Evolutionary conservation across 805 yeast genomes (phyloP).

Genomic region (Saturnispora diversa): DNA sequence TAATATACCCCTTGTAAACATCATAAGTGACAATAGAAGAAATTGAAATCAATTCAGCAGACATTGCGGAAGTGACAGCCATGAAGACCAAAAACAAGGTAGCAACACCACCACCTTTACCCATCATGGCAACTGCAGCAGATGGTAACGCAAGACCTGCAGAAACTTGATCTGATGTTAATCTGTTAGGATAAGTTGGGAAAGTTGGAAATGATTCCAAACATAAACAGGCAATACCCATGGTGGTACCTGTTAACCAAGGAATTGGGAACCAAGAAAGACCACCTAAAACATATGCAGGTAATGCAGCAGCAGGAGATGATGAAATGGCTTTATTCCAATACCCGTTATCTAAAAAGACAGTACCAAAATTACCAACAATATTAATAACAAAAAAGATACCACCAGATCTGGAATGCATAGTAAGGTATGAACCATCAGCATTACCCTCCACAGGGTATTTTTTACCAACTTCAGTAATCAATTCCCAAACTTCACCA

Average conservation of each 20-base stretch:
- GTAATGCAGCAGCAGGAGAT: constrained; percentile 73
- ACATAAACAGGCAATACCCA: constrained; percentile 80
- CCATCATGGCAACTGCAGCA: constrained; percentile 78
- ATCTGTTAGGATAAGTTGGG: constrained; percentile 69
- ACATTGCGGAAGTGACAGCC: constrained; percentile 91
- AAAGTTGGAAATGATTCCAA: constrained; percentile 61
- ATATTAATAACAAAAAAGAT: constrained; percentile 82
- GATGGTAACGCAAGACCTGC: constrained; percentile 77
- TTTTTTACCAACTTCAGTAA: constrained; percentile 49
- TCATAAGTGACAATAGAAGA: constrained; percentile 83
- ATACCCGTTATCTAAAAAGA: constrained; percentile 78
- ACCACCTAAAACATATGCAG: constrained; percentile 85
- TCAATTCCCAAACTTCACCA: constrained; percentile 64
- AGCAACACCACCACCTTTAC: constrained; percentile 84
- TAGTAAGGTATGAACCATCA: constrained; percentile 80
- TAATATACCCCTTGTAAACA: constrained; percentile 70
- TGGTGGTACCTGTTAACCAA: constrained; percentile 68
- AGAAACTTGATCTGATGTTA: constrained; percentile 60
- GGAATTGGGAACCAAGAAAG: constrained; percentile 90
- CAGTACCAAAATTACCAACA: constrained; percentile 87
- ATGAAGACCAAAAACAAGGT: constrained; percentile 71
- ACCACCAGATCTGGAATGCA: constrained; percentile 80
- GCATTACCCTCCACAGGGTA: constrained; percentile 74
- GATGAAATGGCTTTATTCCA: constrained; percentile 80
- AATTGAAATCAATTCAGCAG: constrained; percentile 84